Evolutionary conservation across 1,284 basidiomycete genomes (phyloP).

Genomic region (Meira nashicola): DNA sequence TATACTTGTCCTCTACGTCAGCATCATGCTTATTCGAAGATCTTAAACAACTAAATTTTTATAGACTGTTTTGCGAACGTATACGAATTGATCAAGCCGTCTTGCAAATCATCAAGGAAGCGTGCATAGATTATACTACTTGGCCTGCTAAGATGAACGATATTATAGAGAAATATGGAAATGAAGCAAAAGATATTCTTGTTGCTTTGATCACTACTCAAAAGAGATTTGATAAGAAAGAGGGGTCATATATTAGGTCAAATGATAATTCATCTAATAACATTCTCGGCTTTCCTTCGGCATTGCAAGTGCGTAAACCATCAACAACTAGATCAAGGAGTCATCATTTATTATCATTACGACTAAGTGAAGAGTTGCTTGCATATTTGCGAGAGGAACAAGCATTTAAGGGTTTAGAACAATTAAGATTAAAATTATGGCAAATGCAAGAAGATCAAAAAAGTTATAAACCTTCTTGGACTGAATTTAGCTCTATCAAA

Average conservation of each 20-base stretch:
- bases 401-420: slow-evolving; percentile 20
- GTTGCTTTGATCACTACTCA: slow-evolving; percentile 13
- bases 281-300: slow-evolving; percentile 10
- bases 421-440: neutral
- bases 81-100: slow-evolving; percentile 25
- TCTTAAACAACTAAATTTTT: slow-evolving; percentile 17
- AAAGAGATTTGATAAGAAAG: neutral
- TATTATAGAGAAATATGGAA: slow-evolving; percentile 18
- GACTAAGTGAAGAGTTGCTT: slow-evolving; percentile 26
- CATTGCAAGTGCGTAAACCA: slow-evolving; percentile 23
- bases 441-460: too few species aligned
- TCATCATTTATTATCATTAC: slow-evolving; percentile 26
- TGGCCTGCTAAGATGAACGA: slow-evolving; percentile 15
- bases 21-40: neutral
- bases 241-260: neutral
- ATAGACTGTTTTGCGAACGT: slow-evolving; percentile 26
- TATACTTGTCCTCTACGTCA: too few species aligned
- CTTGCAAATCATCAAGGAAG: slow-evolving; percentile 20
- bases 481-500: too few species aligned
- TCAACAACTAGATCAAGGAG: slow-evolving; percentile 23
- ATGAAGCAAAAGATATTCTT: slow-evolving; percentile 30
- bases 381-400: slow-evolving; percentile 31
- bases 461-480: too few species aligned
- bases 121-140: slow-evolving; percentile 17
- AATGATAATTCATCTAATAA: too few species aligned